Conservation (phyloP, 2,329 filamentous ascomycete species). For the Stagonosporopsis chrysanthemi region DNA sequence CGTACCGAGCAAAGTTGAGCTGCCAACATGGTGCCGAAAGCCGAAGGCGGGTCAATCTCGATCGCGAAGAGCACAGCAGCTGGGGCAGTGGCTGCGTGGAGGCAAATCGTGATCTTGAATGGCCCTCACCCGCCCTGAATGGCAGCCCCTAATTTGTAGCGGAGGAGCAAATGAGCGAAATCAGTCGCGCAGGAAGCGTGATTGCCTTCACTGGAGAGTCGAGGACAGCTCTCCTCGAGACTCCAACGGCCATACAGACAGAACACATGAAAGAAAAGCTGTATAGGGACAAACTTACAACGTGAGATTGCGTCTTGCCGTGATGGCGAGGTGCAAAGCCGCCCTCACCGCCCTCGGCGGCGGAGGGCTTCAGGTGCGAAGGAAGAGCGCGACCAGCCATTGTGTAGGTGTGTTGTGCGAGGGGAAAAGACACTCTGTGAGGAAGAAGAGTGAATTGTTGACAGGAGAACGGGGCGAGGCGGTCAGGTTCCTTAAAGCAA, state of each 20-base stretch:
- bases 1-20: neutral
- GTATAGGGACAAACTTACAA: constrained; percentile 66
- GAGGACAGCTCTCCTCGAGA: neutral
- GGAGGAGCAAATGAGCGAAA: neutral
- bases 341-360: constrained; percentile 48
- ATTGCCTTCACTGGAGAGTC: neutral
- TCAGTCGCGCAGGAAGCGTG: neutral
- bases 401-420: constrained; percentile 35
- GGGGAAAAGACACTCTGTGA: constrained; percentile 19
- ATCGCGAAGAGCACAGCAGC: neutral
- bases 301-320: constrained; percentile 85
- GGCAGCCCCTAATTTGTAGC: neutral
- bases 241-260: neutral
- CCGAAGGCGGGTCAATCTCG: neutral
- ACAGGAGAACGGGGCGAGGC: constrained; percentile 25
- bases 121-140: neutral
- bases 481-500: constrained; percentile 33
- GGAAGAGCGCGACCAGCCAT: constrained; percentile 82
- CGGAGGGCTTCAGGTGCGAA: constrained; percentile 77
- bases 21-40: neutral
- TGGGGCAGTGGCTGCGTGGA: neutral
- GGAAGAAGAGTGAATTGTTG: constrained; percentile 23
- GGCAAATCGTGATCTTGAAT: neutral
- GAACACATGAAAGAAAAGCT: neutral
- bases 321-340: constrained; percentile 71